Conservation (phyloP, 202 grass and related monocot species). For the Tripidium arundinaceum region DNA sequence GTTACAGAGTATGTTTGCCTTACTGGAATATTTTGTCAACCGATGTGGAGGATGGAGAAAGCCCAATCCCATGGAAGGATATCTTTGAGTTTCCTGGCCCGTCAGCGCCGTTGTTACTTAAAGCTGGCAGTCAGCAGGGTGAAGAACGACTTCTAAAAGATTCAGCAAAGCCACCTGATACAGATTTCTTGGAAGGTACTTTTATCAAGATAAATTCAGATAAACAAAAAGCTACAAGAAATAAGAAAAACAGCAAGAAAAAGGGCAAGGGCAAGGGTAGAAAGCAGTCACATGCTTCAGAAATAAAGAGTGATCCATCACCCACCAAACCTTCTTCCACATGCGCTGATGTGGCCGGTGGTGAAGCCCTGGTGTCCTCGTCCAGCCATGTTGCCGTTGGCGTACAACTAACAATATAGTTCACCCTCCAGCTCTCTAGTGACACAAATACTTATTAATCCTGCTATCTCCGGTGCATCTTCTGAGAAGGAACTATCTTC, state of each 20-base stretch:
- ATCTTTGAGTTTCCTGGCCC: neutral
- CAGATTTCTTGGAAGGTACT: slow-evolving; percentile 5
- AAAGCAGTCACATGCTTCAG: neutral
- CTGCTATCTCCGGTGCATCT: neutral
- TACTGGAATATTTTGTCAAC: neutral
- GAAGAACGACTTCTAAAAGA: neutral
- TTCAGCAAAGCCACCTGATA: neutral
- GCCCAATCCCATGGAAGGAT: neutral
- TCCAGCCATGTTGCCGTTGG: neutral
- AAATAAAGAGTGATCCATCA: neutral
- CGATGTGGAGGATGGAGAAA: neutral
- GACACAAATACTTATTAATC: neutral
- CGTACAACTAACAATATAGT: neutral
- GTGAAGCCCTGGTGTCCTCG: neutral
- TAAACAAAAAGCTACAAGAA: neutral
- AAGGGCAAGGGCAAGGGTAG: neutral
- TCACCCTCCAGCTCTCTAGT: neutral
- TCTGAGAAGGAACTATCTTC: neutral
- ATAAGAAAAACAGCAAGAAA: neutral
- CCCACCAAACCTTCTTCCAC: neutral
- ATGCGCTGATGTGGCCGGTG: neutral
- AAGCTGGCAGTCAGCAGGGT: neutral
- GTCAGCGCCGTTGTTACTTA: neutral
- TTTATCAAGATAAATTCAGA: neutral
- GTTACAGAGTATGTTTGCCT: neutral